These are phyloP conservation scores for Gymnopus androsaceus DNA, from an alignment of 1,284 basidiomycete species.

Conservation along the genomic window DNA sequence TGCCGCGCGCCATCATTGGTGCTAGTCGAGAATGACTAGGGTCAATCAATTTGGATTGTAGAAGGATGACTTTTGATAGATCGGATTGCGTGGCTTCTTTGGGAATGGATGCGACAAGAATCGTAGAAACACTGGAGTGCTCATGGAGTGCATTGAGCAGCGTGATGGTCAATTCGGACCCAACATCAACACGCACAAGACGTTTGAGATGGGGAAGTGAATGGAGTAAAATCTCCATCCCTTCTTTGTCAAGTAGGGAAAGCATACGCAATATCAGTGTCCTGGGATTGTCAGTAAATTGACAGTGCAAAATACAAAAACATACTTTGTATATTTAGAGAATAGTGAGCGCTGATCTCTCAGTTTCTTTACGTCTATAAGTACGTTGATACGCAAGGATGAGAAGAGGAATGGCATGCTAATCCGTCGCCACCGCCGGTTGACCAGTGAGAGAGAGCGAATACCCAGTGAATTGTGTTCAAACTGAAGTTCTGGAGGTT, in stretches of 20 bases:
- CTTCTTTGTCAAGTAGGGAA: not conserved
- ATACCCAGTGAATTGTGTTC: not conserved
- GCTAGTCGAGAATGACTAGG: not conserved
- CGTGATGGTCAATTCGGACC: not conserved
- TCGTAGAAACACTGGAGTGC: not conserved
- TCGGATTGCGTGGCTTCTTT: not conserved
- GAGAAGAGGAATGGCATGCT: not conserved
- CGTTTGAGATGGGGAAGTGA: not conserved
- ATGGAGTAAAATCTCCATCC: not conserved
- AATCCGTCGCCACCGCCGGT: not conserved
- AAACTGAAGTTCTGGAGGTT: not conserved
- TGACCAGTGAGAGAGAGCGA: not conserved
- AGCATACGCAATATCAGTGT: not conserved
- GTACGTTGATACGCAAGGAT: not conserved
- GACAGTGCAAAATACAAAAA: not conserved
- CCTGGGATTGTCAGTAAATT: not conserved
- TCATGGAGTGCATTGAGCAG: not conserved
- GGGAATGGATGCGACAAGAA: not conserved
- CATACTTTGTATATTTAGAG: not conserved
- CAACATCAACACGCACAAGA: not conserved
- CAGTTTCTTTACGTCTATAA: not conserved
- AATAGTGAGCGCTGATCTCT: not conserved
- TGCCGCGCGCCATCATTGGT: not conserved
- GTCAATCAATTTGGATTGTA: not conserved
- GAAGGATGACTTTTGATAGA: not conserved